Conservation (phyloP, 2,329 filamentous ascomycete genomes). For the Remersonia thermophila region DNA sequence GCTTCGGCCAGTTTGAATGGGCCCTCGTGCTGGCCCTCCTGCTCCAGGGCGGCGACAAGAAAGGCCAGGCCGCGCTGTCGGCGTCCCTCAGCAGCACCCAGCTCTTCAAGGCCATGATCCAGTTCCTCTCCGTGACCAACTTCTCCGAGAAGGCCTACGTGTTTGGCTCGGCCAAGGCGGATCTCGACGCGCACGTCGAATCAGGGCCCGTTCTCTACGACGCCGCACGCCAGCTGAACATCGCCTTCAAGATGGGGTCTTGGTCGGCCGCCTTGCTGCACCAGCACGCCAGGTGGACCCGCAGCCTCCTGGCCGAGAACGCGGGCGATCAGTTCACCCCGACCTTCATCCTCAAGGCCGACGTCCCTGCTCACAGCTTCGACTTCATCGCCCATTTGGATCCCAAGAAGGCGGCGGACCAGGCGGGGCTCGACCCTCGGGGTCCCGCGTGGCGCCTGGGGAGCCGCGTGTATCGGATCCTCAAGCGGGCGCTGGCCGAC, state of each 20-base stretch:
- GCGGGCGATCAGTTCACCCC: conserved; percentile 70
- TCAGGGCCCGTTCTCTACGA: conserved; percentile 65
- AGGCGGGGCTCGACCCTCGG: conserved; percentile 23
- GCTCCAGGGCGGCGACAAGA: conserved; percentile 62
- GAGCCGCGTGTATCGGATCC: conserved; percentile 47
- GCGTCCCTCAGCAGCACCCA: conserved; percentile 80
- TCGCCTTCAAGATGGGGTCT: conserved; percentile 79
- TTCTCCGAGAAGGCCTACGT: conserved; percentile 54
- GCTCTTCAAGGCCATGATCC: conserved; percentile 87
- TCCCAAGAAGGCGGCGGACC: conserved; percentile 4
- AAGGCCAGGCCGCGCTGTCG: conserved; percentile 60
- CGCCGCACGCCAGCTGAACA: conserved; percentile 58
- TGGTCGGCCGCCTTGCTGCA: conserved; percentile 70
- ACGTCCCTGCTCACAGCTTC: conserved; percentile 42
- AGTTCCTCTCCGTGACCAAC: conserved; percentile 67
- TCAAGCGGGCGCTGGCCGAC: conserved; percentile 63
- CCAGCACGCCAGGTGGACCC: conserved; percentile 60
- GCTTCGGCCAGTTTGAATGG: conserved; percentile 93
- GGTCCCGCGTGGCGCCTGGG: conserved; percentile 35
- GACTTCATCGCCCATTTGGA: conserved; percentile 34
- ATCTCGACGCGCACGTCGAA: conserved; percentile 30
- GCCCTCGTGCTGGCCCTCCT: conserved; percentile 66
- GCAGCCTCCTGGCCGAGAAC: conserved; percentile 62
- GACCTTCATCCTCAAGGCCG: conserved; percentile 60
- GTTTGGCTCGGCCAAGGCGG: conserved; percentile 33